Evolutionary conservation across 345 rosid species (phyloP), one percentile per base, ranked within the genome.

Genomic region (Abelmoschus esculentus): DNA sequence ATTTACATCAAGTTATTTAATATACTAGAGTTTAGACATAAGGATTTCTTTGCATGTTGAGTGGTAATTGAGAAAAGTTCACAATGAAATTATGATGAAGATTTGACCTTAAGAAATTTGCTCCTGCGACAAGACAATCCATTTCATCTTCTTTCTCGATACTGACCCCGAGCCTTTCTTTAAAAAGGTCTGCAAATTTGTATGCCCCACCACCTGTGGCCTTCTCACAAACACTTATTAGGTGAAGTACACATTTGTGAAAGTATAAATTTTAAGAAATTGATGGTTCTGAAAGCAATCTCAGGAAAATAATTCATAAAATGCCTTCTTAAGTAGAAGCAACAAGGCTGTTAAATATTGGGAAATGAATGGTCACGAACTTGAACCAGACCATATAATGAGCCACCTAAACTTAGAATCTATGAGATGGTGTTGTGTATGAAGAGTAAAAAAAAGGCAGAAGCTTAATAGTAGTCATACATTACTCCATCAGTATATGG

Each of bases 191-290:
- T 1, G 98, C 80, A 72, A 81, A 95, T 84, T 92, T 95, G 85
- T 74, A 90, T 31, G 99, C 99, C 74, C 99, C 98, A 7, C 99
- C 99, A 14, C 99, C 99, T 72, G 99, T 95, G 79, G 97, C 99
- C 99, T 95, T 84, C 80, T 74, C 81, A 73, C 68, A 80, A 72
- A 80, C 72, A 59, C 70, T 74, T 72, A 71, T 80, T 73, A 22
- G 26, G 26, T 74, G 61, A 67, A 72, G 6, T 57, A 58, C 64
- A 67, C 49, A 67, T 32, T 62, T 4, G 29, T 19, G 61, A 15
- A 55, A 63, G 55, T 31, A 64, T 22, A 77, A 52, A 13, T 26
- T 4, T 26, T 17, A 3, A 61, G 15, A 61, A 61, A 61, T 12
- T 7, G 5, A 40, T 40, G 53, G 28, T 36, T 61, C 17, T 34